Conservation (phyloP, 352 stramenopile genomes). For the Pythium myriotylum region DNA sequence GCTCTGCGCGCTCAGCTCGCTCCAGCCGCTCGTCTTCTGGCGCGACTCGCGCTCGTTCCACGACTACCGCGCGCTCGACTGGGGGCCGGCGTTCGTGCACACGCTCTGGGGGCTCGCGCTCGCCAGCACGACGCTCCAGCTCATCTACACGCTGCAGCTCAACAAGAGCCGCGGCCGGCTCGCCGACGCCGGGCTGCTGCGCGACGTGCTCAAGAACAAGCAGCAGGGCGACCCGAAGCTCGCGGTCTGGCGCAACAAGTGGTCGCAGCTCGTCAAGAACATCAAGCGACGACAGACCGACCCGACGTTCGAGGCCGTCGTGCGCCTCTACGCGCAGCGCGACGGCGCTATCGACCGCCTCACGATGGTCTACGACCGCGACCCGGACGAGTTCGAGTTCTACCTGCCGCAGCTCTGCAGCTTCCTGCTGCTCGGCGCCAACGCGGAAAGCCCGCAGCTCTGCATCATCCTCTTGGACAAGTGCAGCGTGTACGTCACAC, state of each 20-base stretch:
- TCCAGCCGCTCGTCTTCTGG: slow-evolving; percentile 71
- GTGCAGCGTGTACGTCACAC: slow-evolving; percentile 64
- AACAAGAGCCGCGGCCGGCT: slow-evolving; percentile 71
- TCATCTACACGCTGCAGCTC: slow-evolving; percentile 77
- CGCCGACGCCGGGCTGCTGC: slow-evolving; percentile 63
- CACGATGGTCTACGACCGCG: slow-evolving; percentile 48
- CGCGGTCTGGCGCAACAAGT: slow-evolving; percentile 70
- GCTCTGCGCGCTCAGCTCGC: slow-evolving; percentile 44
- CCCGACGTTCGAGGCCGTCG: slow-evolving; percentile 79
- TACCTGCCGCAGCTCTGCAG: slow-evolving; percentile 85
- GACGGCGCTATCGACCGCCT: slow-evolving; percentile 64
- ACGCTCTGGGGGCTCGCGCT: slow-evolving; percentile 52
- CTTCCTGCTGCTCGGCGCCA: slow-evolving; percentile 75
- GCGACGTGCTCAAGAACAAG: slow-evolving; percentile 46
- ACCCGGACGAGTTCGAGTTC: slow-evolving; percentile 78
- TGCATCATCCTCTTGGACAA: slow-evolving; percentile 73
- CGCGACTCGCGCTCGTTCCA: slow-evolving; percentile 54
- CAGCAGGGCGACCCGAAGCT: slow-evolving; percentile 48
- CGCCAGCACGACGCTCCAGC: slow-evolving; percentile 55
- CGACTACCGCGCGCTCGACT: slow-evolving; percentile 44
- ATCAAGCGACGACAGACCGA: slow-evolving; percentile 64
- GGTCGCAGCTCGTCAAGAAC: slow-evolving; percentile 72
- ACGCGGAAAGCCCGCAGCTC: slow-evolving; percentile 65
- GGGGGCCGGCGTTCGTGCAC: slow-evolving; percentile 59
- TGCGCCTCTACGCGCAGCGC: slow-evolving; percentile 83